Evolutionary conservation across 805 yeast genomes (phyloP).

Genomic region (Lipomyces sp.): DNA sequence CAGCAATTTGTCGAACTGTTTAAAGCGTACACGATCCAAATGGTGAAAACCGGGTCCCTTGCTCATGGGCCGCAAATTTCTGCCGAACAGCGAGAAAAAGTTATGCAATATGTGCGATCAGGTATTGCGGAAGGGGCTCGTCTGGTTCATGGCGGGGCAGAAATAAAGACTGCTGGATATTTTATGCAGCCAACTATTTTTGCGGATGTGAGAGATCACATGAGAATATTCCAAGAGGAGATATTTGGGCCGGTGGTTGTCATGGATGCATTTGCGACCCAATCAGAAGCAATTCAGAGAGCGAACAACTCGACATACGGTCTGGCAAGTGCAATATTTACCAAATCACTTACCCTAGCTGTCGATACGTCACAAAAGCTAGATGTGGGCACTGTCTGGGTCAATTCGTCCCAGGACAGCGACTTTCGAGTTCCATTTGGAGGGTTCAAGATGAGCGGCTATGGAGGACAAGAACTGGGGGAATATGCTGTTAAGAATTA

Average conservation of each 20-base stretch:
- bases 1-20: constrained; percentile 70
- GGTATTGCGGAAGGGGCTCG: constrained; percentile 87
- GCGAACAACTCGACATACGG: constrained; percentile 82
- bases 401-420: constrained; percentile 75
- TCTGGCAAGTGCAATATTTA: constrained; percentile 80
- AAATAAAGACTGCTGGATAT: constrained; percentile 44
- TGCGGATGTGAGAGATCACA: constrained; percentile 66
- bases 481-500: constrained; percentile 83
- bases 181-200: constrained; percentile 78
- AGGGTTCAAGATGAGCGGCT: constrained; percentile 87
- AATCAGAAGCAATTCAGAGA: constrained; percentile 66
- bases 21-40: constrained; percentile 54
- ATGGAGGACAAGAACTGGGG: constrained; percentile 88
- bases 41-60: constrained; percentile 67
- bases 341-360: constrained; percentile 67
- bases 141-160: constrained; percentile 76
- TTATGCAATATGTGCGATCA: constrained; percentile 70
- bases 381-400: constrained; percentile 71
- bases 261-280: constrained; percentile 65
- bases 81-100: constrained; percentile 71
- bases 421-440: constrained; percentile 90
- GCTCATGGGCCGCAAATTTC: constrained; percentile 93
- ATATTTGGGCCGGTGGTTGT: constrained; percentile 87
- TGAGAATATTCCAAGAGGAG: constrained; percentile 75
- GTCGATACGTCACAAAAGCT: constrained; percentile 64